phyloP scores from a whole-genome alignment of 352 stramenopile species.

The Thalassiosira pacifica region DNA sequence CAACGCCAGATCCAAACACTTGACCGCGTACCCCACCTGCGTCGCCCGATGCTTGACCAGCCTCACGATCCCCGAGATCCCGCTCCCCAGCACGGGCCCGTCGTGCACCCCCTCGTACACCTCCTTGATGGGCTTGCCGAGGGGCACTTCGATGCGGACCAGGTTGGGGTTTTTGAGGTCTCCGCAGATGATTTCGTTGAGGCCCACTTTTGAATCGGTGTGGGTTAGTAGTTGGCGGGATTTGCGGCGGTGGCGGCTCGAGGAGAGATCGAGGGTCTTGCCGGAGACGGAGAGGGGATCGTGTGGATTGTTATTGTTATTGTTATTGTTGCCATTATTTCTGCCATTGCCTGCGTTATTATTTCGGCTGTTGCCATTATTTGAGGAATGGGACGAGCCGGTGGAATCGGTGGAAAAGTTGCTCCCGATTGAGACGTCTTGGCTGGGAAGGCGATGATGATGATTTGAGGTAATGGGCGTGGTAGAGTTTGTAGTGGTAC shows the following conservation, averaged over 20 bases:
- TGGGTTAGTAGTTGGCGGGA: constrained; percentile 30
- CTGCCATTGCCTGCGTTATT: background rate
- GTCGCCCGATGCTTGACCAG: constrained; percentile 82
- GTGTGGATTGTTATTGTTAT: background rate
- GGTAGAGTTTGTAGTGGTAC: too few species aligned
- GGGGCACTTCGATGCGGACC: constrained; percentile 72
- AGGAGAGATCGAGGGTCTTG: background rate
- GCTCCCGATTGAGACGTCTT: background rate
- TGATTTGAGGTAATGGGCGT: too few species aligned
- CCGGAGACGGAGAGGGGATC: background rate
- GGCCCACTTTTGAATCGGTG: constrained; percentile 54
- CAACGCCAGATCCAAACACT: constrained; percentile 86
- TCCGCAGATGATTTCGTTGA: constrained; percentile 54
- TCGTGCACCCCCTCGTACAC: constrained; percentile 84
- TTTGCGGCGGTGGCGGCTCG: constrained; percentile 19
- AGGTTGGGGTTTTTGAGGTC: constrained; percentile 61
- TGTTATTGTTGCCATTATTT: constrained; percentile 2
- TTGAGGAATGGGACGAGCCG: background rate
- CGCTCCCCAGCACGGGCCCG: constrained; percentile 82
- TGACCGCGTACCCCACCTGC: constrained; percentile 85
- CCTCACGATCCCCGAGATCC: constrained; percentile 85
- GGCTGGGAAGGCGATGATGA: background rate
- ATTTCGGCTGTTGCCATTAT: background rate
- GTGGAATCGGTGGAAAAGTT: background rate
- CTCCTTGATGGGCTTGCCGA: constrained; percentile 87